phyloP scores from a whole-genome alignment of 495 filamentous ascomycete genomes.

The Penicillium flavigenum region DNA sequence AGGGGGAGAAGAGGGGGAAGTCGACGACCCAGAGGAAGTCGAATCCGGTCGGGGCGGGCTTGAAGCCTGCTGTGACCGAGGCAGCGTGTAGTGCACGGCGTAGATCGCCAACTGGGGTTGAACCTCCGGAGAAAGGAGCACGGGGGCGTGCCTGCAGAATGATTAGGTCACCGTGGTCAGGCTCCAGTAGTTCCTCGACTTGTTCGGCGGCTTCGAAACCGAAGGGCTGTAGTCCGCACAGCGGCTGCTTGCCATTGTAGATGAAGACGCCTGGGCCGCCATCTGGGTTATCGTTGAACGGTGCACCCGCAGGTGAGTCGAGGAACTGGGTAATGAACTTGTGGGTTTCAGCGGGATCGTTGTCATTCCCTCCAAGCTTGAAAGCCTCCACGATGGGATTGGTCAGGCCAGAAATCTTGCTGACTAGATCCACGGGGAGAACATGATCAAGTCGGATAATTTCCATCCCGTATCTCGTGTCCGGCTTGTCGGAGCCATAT shows the following conservation, averaged over 20 bases:
- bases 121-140: conserved; percentile 59
- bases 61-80: conserved; percentile 58
- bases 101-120: conserved; percentile 75
- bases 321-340: conserved; percentile 69
- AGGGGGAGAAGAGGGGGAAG: conserved; percentile 88
- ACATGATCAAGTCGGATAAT: conserved; percentile 62
- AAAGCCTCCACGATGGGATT: conserved; percentile 69
- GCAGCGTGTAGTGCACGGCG: conserved; percentile 67
- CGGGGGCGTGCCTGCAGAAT: conserved; percentile 75
- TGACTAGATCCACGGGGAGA: conserved; percentile 63
- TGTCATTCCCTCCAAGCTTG: conserved; percentile 52
- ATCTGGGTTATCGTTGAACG: conserved; percentile 62
- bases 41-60: conserved; percentile 56
- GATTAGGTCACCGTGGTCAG: conserved; percentile 71
- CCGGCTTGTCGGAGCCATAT: conserved; percentile 92
- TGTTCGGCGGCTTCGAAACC: conserved; percentile 70
- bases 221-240: conserved; percentile 70
- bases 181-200: conserved; percentile 51
- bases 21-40: conserved; percentile 79
- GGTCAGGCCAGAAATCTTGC: conserved; percentile 64
- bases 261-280: conserved; percentile 77
- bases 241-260: conserved; percentile 64
- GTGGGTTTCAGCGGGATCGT: conserved; percentile 48
- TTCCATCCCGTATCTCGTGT: conserved; percentile 64
- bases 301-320: conserved; percentile 58